Evolutionary conservation across 1,284 basidiomycete genomes (phyloP), one percentile per base, ranked within the genome.

Genomic region (Malassezia sp.): DNA sequence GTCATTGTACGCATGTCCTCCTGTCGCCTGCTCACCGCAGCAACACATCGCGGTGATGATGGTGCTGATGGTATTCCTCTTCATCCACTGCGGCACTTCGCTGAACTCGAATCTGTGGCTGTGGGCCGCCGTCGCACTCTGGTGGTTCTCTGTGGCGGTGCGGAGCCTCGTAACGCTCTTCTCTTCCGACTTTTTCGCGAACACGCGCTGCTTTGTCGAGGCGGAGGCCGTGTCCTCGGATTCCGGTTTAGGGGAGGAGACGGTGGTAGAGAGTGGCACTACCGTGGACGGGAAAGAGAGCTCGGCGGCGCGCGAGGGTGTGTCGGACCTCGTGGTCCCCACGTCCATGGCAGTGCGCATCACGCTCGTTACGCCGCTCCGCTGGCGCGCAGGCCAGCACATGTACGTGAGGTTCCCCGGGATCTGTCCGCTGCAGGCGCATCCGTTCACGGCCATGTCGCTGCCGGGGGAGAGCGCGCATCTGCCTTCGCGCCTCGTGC

Each of bases 1-100:
- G 54, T 67, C 24, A 40, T 61, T 22, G n/a, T n/a, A n/a, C n/a
- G n/a, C n/a, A n/a, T n/a, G n/a, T n/a, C n/a, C n/a, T n/a, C n/a
- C n/a, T n/a, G n/a, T n/a, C n/a, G n/a, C n/a, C n/a, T n/a, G n/a
- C n/a, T n/a, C n/a, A n/a, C n/a, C n/a, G n/a, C n/a, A n/a, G n/a
- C 49, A 63, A 14, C 67, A 70, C 37, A 49, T 68, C 3, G 42
- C 54, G 15, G 41, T 52, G 15, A 47, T 56, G 4, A 46, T 63
- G 15, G 33, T 57, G 18, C 59, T 70, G 33, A 42, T 67, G 4
- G 63, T 26, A 21, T 52, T 32, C 6, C 28, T 46, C 11, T 46
- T 51, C 5, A 36, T 31, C 5, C 49, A 56, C 11, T 38, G 52
- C 3, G 32, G 53, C 10, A 30, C 49, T 4, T 17, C n/a, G 3